phyloP scores from a whole-genome alignment of 139 green algal genomes.

The Mesostigma viride region DNA sequence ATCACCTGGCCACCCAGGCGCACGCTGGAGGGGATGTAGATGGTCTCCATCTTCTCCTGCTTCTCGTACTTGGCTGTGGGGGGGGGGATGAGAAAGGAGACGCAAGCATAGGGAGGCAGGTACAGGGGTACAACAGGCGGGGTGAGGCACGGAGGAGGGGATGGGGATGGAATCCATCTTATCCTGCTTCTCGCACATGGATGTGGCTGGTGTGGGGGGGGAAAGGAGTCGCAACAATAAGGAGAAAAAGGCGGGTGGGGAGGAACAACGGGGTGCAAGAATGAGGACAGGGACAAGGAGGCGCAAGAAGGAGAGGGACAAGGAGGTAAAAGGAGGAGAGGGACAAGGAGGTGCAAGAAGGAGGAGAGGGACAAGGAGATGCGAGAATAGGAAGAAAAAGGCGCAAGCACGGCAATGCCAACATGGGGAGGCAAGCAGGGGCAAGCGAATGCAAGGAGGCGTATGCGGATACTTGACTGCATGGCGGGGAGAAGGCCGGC shows the following conservation, averaged over 20 bases:
- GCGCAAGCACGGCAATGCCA: neutral
- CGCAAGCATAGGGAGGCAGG: too few relatives aligned
- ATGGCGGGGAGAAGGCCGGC: neutral
- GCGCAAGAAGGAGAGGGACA: neutral
- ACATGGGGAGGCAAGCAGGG: neutral
- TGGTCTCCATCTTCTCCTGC: slow-evolving; percentile 46
- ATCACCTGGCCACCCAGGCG: slow-evolving; percentile 48
- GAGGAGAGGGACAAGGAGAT: neutral
- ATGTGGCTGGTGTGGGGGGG: neutral
- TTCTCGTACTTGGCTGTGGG: slow-evolving; percentile 9
- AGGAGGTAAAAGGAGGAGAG: neutral
- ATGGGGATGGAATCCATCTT: too few relatives aligned
- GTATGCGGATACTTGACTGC: neutral
- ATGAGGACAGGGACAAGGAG: neutral
- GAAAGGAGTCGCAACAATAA: neutral
- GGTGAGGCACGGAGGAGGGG: too few relatives aligned
- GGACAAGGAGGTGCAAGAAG: neutral
- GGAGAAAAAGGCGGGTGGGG: neutral
- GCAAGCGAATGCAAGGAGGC: neutral
- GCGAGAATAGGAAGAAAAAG: neutral
- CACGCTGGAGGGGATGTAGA: slow-evolving; percentile 57
- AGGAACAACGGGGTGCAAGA: neutral
- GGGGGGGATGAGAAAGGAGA: slow-evolving; percentile 10
- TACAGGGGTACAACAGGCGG: too few relatives aligned
- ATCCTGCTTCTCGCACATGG: too few relatives aligned